These are phyloP conservation scores for Geopyxis carbonaria DNA, from an alignment of 495 filamentous ascomycete species.

Conservation along the genomic window DNA sequence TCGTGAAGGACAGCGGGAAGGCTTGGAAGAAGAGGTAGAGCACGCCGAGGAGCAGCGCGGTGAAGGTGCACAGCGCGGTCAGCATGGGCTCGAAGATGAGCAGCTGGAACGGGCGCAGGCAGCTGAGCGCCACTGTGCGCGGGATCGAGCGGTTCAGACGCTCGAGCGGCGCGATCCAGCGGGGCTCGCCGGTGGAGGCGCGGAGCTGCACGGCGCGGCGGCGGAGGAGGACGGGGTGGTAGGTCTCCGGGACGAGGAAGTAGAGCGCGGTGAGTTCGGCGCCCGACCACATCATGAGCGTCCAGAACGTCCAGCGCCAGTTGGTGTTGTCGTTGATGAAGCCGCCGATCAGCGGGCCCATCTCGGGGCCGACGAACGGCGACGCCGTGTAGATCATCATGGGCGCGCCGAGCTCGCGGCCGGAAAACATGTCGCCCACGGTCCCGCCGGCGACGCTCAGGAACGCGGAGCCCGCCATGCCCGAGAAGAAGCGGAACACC, in stretches of 20 bases:
- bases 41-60: slow-evolving; percentile 69
- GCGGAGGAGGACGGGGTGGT: slow-evolving; percentile 55
- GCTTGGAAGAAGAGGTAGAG: slow-evolving; percentile 94
- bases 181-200: slow-evolving; percentile 56
- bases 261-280: slow-evolving; percentile 43
- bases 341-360: slow-evolving; percentile 44
- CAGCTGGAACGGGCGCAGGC: slow-evolving; percentile 67
- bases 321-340: slow-evolving; percentile 61
- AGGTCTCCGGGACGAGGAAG: slow-evolving; percentile 78
- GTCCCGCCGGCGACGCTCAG: slow-evolving; percentile 80
- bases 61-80: slow-evolving; percentile 61
- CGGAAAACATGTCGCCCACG: slow-evolving; percentile 71
- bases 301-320: slow-evolving; percentile 89
- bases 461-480: slow-evolving; percentile 73
- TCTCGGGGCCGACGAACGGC: slow-evolving; percentile 41
- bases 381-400: slow-evolving; percentile 71
- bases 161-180: slow-evolving; percentile 70
- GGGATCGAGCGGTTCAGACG: slow-evolving; percentile 52
- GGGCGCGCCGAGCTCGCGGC: slow-evolving; percentile 48
- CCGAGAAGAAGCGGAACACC: slow-evolving; percentile 66
- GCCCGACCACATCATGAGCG: slow-evolving; percentile 65
- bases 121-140: slow-evolving; percentile 49
- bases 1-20: slow-evolving; percentile 65
- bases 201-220: slow-evolving; percentile 56
- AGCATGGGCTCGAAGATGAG: slow-evolving; percentile 77